These are phyloP conservation scores for Cystofilobasidium bisporidii DNA, from an alignment of 768 basidiomycete species.

Conservation along the genomic window DNA sequence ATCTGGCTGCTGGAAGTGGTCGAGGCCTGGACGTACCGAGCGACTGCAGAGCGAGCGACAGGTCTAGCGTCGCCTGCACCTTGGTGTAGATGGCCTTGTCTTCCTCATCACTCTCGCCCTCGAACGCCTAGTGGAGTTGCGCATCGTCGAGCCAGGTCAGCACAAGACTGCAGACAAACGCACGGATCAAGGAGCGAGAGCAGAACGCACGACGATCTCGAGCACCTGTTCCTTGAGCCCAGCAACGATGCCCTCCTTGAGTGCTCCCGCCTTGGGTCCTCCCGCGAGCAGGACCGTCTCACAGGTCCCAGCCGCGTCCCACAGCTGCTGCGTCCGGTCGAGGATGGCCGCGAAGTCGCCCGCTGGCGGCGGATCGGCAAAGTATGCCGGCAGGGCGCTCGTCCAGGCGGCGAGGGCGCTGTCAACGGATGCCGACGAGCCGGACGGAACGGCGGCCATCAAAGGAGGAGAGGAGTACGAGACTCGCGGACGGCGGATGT, in stretches of 20 bases:
- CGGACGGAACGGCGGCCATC: background rate
- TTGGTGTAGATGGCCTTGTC: background rate
- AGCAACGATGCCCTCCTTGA: background rate
- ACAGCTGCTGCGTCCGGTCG: background rate
- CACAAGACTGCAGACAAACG: background rate
- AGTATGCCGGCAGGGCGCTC: background rate
- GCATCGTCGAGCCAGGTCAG: background rate
- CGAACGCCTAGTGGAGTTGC: background rate
- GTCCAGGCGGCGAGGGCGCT: background rate
- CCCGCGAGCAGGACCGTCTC: background rate
- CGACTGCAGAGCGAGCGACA: slow-evolving; percentile 3
- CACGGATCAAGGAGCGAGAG: background rate
- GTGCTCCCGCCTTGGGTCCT: background rate
- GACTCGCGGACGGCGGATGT: too few relatives aligned
- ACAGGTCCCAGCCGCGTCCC: background rate
- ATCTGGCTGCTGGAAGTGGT: too few relatives aligned
- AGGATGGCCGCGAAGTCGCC: background rate
- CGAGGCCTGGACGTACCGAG: background rate
- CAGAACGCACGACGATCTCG: background rate
- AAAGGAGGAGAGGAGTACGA: too few relatives aligned
- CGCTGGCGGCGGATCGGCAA: background rate
- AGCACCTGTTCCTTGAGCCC: background rate
- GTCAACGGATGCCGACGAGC: background rate
- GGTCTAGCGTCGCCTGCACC: background rate
- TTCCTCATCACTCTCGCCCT: background rate